Evolutionary conservation across 2,329 filamentous ascomycete species (phyloP).

Genomic region (Sporothrix sp.): DNA sequence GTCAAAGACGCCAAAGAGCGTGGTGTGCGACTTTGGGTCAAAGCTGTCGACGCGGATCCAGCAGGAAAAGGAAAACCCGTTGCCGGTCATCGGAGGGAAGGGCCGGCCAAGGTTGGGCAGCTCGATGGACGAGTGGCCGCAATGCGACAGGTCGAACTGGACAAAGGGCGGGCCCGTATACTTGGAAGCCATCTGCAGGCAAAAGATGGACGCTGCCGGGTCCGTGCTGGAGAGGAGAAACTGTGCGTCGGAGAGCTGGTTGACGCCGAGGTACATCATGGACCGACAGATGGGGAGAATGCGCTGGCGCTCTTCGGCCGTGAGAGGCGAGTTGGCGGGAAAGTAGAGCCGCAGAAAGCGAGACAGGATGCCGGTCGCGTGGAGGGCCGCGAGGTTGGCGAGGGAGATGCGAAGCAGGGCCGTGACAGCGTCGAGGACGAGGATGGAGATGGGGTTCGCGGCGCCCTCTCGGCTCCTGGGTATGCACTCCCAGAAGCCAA

Average conservation of each 20-base stretch:
- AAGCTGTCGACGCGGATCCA: slow-evolving; percentile 88
- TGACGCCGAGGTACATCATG: slow-evolving; percentile 67
- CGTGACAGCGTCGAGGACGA: slow-evolving; percentile 55
- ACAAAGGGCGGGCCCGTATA: slow-evolving; percentile 76
- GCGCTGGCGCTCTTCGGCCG: slow-evolving; percentile 44
- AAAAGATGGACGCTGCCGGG: slow-evolving; percentile 54
- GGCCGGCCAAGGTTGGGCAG: slow-evolving; percentile 72
- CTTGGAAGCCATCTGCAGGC: slow-evolving; percentile 59
- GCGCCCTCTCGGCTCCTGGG: slow-evolving; percentile 33
- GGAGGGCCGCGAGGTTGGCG: slow-evolving; percentile 61
- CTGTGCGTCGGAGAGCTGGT: slow-evolving; percentile 71
- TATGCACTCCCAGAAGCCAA: slow-evolving; percentile 55
- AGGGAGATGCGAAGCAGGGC: slow-evolving; percentile 51
- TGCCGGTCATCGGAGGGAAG: slow-evolving; percentile 70
- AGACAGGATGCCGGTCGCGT: slow-evolving; percentile 61
- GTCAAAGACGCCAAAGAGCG: slow-evolving; percentile 92
- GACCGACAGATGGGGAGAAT: slow-evolving; percentile 58
- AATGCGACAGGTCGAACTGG: slow-evolving; percentile 83
- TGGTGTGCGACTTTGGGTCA: slow-evolving; percentile 78
- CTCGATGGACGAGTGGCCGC: slow-evolving; percentile 86
- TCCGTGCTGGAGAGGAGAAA: slow-evolving; percentile 52
- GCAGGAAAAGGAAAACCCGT: slow-evolving; percentile 82
- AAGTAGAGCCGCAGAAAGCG: slow-evolving; percentile 57
- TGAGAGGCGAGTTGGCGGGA: slow-evolving; percentile 38
- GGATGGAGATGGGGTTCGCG: slow-evolving; percentile 45